Conservation (phyloP, 371 early-diverging fungal genomes). For the Rhizopus microsporus region DNA sequence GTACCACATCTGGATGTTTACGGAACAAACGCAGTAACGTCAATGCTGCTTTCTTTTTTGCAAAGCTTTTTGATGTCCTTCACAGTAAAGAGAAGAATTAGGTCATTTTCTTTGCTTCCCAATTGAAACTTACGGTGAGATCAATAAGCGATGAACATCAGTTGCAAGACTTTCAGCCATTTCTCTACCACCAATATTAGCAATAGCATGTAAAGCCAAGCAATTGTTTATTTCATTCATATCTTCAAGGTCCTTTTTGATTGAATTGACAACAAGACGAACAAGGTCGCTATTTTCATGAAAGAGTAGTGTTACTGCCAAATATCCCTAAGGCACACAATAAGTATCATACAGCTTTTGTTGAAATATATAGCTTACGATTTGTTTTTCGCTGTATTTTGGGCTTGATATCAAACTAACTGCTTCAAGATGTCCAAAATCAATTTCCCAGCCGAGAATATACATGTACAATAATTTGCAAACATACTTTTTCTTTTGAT, state of each 20-base stretch:
- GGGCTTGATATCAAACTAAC: slow-evolving; percentile 85
- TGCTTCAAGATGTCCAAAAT: slow-evolving; percentile 96
- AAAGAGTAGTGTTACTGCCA: slow-evolving; percentile 91
- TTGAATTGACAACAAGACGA: slow-evolving; percentile 83
- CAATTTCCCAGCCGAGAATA: slow-evolving; percentile 96
- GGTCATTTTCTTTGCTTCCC: not conserved
- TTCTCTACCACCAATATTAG: slow-evolving; percentile 91
- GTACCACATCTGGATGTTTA: slow-evolving; percentile 88
- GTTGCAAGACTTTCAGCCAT: slow-evolving; percentile 86
- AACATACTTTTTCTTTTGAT: slow-evolving; percentile 98
- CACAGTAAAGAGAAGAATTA: not conserved
- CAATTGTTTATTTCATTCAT: slow-evolving; percentile 88
- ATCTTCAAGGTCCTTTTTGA: slow-evolving; percentile 88
- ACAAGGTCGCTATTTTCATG: slow-evolving; percentile 84
- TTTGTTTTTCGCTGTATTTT: slow-evolving; percentile 96
- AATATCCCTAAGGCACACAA: slow-evolving; percentile 76
- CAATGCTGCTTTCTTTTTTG: slow-evolving; percentile 96
- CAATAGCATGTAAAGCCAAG: slow-evolving; percentile 92
- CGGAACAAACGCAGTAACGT: slow-evolving; percentile 88
- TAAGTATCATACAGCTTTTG: not conserved
- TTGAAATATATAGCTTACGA: slow-evolving; percentile 58
- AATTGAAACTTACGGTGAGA: slow-evolving; percentile 68
- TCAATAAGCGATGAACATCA: slow-evolving; percentile 84
- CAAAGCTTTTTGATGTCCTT: slow-evolving; percentile 79
- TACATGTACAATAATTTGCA: slow-evolving; percentile 98